These are phyloP conservation scores for Trichoderma sp. DNA, from an alignment of 2,329 filamentous ascomycete species.

Conservation along the genomic window DNA sequence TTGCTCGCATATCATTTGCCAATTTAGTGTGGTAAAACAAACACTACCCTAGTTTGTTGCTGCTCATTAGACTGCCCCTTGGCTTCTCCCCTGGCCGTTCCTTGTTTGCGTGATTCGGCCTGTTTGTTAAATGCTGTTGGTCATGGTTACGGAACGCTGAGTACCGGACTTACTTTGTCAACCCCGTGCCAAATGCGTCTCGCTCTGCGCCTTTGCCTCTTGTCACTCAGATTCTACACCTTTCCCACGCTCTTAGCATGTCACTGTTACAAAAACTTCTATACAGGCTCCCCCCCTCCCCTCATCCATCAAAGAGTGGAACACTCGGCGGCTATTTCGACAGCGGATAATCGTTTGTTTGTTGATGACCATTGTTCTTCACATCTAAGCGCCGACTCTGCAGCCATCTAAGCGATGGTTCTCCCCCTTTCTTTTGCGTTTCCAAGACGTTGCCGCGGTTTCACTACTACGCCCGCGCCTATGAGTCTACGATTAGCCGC, in stretches of 20 bases:
- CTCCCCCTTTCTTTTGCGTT: conserved; percentile 15
- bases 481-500: conserved; percentile 25
- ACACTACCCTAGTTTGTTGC: not conserved
- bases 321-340: conserved; percentile 10
- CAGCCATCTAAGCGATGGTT: not conserved
- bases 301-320: not conserved
- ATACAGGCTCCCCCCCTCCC: not conserved
- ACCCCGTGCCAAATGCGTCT: not conserved
- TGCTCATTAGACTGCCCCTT: not conserved
- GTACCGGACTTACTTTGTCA: not conserved
- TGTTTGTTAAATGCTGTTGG: not conserved
- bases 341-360: not conserved
- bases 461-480: conserved; percentile 28
- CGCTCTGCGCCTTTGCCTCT: not conserved
- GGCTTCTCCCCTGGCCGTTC: not conserved
- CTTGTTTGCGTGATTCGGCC: not conserved
- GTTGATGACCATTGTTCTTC: conserved; percentile 24
- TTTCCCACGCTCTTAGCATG: not conserved
- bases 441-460: not conserved
- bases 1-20: not conserved
- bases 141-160: not conserved
- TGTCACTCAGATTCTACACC: not conserved
- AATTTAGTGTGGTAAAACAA: not conserved
- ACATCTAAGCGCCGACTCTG: conserved; percentile 34
- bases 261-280: not conserved